Evolutionary conservation across 2,329 filamentous ascomycete species (phyloP), one percentile per base, ranked within the genome.

Genomic region (Acrodontium crateriforme): DNA sequence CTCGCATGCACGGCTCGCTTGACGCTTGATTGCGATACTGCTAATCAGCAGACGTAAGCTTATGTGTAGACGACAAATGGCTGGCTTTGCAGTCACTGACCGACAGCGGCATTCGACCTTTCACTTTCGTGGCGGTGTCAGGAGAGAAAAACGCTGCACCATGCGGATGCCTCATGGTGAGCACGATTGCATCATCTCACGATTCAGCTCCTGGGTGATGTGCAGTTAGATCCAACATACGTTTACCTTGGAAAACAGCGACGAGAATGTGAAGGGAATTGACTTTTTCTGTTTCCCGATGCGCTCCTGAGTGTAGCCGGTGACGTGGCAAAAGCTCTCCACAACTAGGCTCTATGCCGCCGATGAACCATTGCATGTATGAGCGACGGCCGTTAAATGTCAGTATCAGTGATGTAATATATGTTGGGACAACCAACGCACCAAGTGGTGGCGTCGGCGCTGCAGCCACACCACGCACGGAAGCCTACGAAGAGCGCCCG

Each of bases 321-420:
- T 26, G 45, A 65, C 10, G 44, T 60, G 1, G 35, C 49, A 4
- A 37, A 49, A 2, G 78, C 76, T 2, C 46, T 78, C 15, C 46
- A 59, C 0, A 61, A 63, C n/a, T n/a, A 1, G 68, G 69, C 40
- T 65, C 71, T 42, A 65, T 89, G 50, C 71, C 79, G 15, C 60
- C 89, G 7, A 65, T 81, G 59, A 89, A 89, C 61, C 81, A 89
- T 58, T 87, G 89, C 60, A 65, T 78, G 29, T 74, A 85, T 58
- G 57, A 63, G 32, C 54, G 48, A 4, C 47, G 72, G 13, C 49
- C 59, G n/a, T 52, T 64, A 3, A 62, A 60, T 34, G 47, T 81
- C 42, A 55, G 69, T 38, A 58, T 71, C 21, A 77, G 78, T 2
- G 68, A 78, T 39, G 30, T 16, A 1, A 62, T 57, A 37, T 60